Evolutionary conservation across 2,329 filamentous ascomycete species (phyloP).

Genomic region (Acarospora socialis): DNA sequence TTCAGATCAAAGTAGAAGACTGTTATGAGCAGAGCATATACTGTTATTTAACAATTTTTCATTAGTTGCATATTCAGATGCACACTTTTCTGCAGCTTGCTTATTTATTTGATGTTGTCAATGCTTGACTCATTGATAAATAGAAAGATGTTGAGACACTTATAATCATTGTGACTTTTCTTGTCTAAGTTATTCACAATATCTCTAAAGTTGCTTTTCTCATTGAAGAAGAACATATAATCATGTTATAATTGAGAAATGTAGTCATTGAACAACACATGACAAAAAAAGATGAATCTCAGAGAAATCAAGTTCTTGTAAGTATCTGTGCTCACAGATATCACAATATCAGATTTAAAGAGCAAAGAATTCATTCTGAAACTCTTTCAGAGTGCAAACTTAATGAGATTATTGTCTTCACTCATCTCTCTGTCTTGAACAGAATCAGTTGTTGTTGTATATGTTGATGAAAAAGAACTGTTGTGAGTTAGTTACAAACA

Average conservation of each 20-base stretch:
- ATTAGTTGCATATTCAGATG: neutral
- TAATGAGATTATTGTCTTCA: slow-evolving; percentile 4
- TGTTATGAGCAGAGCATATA: slow-evolving; percentile 2
- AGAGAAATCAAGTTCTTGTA: slow-evolving; percentile 1
- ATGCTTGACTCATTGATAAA: slow-evolving; percentile 1
- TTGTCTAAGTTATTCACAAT: slow-evolving; percentile 1
- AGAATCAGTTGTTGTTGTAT: neutral
- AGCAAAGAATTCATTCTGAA: slow-evolving; percentile 1
- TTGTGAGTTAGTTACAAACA: neutral
- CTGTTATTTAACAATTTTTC: slow-evolving; percentile 1
- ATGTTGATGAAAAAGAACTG: neutral
- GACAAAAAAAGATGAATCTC: neutral
- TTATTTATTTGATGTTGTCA: slow-evolving; percentile 1
- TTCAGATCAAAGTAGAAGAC: slow-evolving; percentile 3
- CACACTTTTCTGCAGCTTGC: neutral
- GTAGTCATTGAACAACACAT: slow-evolving; percentile 2
- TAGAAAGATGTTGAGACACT: slow-evolving; percentile 1
- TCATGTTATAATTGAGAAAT: neutral
- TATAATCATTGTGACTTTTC: slow-evolving; percentile 2
- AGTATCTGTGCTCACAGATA: slow-evolving; percentile 2
- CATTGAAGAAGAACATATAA: slow-evolving; percentile 4
- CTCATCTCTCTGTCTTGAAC: slow-evolving; percentile 1
- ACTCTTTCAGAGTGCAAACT: slow-evolving; percentile 2
- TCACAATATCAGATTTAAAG: neutral
- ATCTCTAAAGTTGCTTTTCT: neutral